These are phyloP conservation scores for Taiozyma sp. DNA, from an alignment of 1,139 yeast genomes.

Conservation along the genomic window DNA sequence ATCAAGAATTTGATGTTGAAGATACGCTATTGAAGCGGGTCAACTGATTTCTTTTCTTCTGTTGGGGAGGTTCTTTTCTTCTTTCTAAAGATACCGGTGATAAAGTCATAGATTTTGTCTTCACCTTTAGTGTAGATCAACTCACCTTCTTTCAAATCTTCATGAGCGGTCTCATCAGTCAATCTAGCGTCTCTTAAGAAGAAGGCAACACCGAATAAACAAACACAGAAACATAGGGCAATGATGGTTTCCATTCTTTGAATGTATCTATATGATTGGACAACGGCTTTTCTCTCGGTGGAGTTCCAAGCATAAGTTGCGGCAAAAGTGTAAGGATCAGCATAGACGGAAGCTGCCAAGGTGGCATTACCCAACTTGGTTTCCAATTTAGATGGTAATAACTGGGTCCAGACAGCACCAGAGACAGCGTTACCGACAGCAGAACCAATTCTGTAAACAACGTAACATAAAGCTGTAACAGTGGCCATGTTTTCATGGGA, in stretches of 20 bases:
- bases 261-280: conserved; percentile 52
- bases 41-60: neutral
- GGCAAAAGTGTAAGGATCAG: conserved; percentile 46
- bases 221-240: conserved; percentile 52
- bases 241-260: conserved; percentile 55
- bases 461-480: conserved; percentile 50
- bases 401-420: conserved; percentile 64
- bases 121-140: conserved; percentile 30
- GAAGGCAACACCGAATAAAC: conserved; percentile 44
- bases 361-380: conserved; percentile 23
- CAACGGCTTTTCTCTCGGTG: conserved; percentile 52
- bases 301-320: conserved; percentile 52
- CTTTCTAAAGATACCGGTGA: conserved; percentile 5
- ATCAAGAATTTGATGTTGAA: neutral
- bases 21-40: neutral
- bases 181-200: conserved; percentile 53
- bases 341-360: conserved; percentile 45
- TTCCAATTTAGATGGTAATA: conserved; percentile 25
- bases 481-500: conserved; percentile 65
- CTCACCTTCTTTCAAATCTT: conserved; percentile 36
- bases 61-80: neutral
- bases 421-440: conserved; percentile 45
- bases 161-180: conserved; percentile 26
- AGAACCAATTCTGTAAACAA: conserved; percentile 56
- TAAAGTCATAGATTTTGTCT: conserved; percentile 32